Percentiles rank a stretch among this genome's conserved stretches.
These are phyloP conservation scores for Phytophthora crassamura DNA, from an alignment of 352 stramenopile species.

Conservation along the genomic window DNA sequence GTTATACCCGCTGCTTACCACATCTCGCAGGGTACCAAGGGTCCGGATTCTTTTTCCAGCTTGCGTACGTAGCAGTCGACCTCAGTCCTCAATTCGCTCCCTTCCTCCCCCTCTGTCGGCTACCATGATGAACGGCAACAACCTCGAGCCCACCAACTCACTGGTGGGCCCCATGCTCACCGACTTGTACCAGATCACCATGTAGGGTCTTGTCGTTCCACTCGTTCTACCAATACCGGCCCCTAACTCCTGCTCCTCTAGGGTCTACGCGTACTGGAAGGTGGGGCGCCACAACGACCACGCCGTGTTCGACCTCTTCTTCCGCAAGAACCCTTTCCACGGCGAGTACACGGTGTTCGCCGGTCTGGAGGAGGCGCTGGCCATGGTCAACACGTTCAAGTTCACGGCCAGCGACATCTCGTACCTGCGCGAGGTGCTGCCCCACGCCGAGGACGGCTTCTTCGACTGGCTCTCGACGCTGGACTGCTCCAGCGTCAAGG, in stretches of 20 bases:
- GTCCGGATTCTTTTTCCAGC: slow-evolving; percentile 14
- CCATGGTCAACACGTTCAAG: slow-evolving; percentile 94
- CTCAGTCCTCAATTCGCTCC: slow-evolving; percentile 25
- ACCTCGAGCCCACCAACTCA: slow-evolving; percentile 89
- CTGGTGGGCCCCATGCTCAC: slow-evolving; percentile 96
- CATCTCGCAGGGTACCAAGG: too few relatives aligned
- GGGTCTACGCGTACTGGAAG: slow-evolving; percentile 99
- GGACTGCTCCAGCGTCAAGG: slow-evolving; percentile 93
- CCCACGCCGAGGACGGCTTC: slow-evolving; percentile 93
- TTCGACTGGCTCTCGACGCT: slow-evolving; percentile 95
- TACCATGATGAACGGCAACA: slow-evolving; percentile 42
- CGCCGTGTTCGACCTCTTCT: slow-evolving; percentile 97
- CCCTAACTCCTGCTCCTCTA: slow-evolving; percentile 42
- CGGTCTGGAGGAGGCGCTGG: slow-evolving; percentile 91
- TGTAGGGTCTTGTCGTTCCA: slow-evolving; percentile 49
- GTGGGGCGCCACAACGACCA: slow-evolving; percentile 93
- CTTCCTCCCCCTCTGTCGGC: neutral
- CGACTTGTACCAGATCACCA: slow-evolving; percentile 98
- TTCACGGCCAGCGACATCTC: slow-evolving; percentile 95
- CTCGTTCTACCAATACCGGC: neutral
- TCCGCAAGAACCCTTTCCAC: slow-evolving; percentile 99
- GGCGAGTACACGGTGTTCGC: slow-evolving; percentile 97
- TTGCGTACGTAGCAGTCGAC: slow-evolving; percentile 23
- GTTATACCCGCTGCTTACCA: too few relatives aligned
- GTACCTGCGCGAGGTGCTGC: slow-evolving; percentile 92